Evolutionary conservation across 1,284 basidiomycete genomes (phyloP).

Genomic region (Ustilago cynodontis): DNA sequence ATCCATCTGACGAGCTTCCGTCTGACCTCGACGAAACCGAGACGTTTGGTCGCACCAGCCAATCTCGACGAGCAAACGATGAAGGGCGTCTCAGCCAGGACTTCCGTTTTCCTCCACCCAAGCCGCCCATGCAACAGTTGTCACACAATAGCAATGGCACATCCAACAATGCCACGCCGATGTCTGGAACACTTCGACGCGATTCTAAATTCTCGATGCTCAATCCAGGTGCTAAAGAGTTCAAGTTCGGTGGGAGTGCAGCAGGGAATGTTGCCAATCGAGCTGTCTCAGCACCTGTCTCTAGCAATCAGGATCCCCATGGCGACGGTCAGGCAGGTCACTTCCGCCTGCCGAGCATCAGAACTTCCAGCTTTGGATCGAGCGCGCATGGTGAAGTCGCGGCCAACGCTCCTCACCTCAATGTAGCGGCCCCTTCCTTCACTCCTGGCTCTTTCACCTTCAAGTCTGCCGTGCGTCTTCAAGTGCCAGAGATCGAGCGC

Average conservation of each 20-base stretch:
- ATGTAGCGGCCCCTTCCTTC: slow-evolving; percentile 58
- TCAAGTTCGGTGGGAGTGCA: slow-evolving; percentile 39
- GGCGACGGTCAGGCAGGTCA: slow-evolving; percentile 13
- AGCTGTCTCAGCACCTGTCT: slow-evolving; percentile 24
- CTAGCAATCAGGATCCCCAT: slow-evolving; percentile 6
- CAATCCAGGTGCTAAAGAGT: slow-evolving; percentile 56
- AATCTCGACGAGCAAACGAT: slow-evolving; percentile 2
- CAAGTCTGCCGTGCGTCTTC: slow-evolving; percentile 47
- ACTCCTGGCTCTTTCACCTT: slow-evolving; percentile 61
- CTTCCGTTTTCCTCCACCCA: slow-evolving; percentile 48
- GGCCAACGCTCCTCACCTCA: slow-evolving; percentile 44
- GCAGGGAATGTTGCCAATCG: neutral
- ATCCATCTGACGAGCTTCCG: slow-evolving; percentile 55
- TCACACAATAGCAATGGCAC: neutral
- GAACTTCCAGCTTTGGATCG: slow-evolving; percentile 59
- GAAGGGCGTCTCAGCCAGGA: slow-evolving; percentile 43
- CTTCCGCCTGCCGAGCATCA: slow-evolving; percentile 61
- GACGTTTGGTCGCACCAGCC: slow-evolving; percentile 43
- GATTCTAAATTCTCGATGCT: slow-evolving; percentile 43
- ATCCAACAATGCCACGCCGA: slow-evolving; percentile 9
- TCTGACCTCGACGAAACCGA: slow-evolving; percentile 39
- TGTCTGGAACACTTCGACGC: slow-evolving; percentile 37
- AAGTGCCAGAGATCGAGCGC: slow-evolving; percentile 15
- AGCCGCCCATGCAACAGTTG: neutral
- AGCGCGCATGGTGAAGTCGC: slow-evolving; percentile 35